Evolutionary conservation across 257 asterid species (phyloP).

Genomic region (Cruciata laevipes): DNA sequence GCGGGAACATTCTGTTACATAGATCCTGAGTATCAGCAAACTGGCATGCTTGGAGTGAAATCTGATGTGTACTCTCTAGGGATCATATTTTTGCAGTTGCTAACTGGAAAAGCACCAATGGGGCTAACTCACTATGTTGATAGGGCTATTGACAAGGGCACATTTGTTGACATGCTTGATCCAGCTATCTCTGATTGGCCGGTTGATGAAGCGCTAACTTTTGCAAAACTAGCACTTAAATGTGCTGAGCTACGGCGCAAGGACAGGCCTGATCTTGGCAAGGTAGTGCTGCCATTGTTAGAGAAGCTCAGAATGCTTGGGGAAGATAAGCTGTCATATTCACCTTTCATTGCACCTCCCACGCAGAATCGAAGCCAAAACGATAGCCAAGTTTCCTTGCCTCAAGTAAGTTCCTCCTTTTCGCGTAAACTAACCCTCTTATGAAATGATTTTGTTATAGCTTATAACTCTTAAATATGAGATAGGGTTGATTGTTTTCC

Average conservation of each 20-base stretch:
- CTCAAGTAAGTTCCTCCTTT: conserved; percentile 41
- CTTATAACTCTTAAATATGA: no score
- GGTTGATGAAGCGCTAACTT: conserved; percentile 50
- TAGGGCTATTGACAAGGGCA: conserved; percentile 60
- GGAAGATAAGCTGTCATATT: conserved; percentile 34
- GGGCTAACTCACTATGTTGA: conserved; percentile 77
- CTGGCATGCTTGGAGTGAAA: conserved; percentile 96
- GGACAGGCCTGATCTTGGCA: conserved; percentile 89
- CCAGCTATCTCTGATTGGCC: conserved; percentile 72
- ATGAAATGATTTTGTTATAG: no score
- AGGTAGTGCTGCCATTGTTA: conserved; percentile 59
- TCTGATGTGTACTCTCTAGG: conserved; percentile 88
- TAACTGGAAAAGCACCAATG: conserved; percentile 77
- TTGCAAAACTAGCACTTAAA: conserved; percentile 55
- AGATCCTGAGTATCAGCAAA: conserved; percentile 94
- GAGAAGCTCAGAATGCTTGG: conserved; percentile 54
- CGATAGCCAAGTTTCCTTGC: conserved; percentile 54
- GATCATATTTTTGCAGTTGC: conserved; percentile 66
- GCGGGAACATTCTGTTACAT: conserved; percentile 98
- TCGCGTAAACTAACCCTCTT: not conserved
- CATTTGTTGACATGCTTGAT: conserved; percentile 59
- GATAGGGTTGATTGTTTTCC: not conserved
- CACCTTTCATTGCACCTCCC: conserved; percentile 21
- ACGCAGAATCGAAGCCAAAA: conserved; percentile 32
- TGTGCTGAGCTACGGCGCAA: conserved; percentile 80